Base-by-base conservation (phyloP, 2,329 filamentous ascomycete genomes). In the Huntiella moniliformis region DNA sequence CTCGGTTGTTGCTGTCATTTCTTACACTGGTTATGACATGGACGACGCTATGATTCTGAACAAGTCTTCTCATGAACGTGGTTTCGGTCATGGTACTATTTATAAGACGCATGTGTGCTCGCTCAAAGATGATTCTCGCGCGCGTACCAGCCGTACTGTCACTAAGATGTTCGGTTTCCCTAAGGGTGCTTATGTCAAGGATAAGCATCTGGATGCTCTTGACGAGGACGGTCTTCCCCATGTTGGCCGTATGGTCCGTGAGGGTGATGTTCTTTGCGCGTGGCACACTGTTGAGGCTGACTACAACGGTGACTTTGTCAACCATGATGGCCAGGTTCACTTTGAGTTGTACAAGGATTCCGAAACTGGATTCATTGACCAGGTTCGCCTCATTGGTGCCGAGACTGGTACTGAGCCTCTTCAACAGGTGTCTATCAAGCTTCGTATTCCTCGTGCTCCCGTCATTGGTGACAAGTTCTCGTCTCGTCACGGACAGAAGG, bases 21-120 rank as follows among this genome's bases (percentile, higher is more conserved):
- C 88, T 0, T 98, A 98, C 62, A 96, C 88, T 2, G 91, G 88
- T 44, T 98, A 96, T 64, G 91, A 98, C 70, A 98, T 98, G 91
- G 91, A 98, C 70, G 91, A 98, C 65, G 91, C 91, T 59, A 96
- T 96, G 88, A 96, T 98, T 58, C 70, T 98, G 59, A 96, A 96
- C 69, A 96, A 96, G 61, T 94, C 86, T 15, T 79, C 88, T 2
- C 85, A 95, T 61, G 91, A 98, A 63, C 78, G 91, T 54, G 91
- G 91, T 11, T 96, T 98, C 57, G 88, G 86, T 34, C 78, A 96
- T 57, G 91, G 91, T 46, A 92, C 87, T 4, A 86, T 98, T 55
- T 98, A 95, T 71, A 98, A 98, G 67, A 93, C 86, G 6, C 94
- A 96, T 65, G 82, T 92, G 57, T 78, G 91, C 57, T 77, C 82